These are phyloP conservation scores for Ambrosia hybrid DNA, from an alignment of 140 eudicot genomes.

Conservation along the genomic window DNA sequence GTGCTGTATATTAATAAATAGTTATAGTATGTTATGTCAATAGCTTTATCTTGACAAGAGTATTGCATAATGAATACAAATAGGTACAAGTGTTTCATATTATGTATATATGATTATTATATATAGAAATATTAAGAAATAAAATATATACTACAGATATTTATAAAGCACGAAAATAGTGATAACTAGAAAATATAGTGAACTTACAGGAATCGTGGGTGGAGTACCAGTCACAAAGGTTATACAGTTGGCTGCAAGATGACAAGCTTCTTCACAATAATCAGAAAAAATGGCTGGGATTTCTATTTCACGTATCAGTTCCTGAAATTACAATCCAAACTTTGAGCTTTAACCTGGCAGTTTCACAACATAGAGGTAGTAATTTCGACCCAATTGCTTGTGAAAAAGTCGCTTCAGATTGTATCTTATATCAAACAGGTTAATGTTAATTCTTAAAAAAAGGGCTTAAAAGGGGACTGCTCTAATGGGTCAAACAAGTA, in stretches of 20 bases:
- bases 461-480: neutral
- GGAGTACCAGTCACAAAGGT: slow-evolving; percentile 49
- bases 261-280: slow-evolving; percentile 93
- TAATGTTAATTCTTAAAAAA: neutral
- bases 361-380: neutral
- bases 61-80: neutral
- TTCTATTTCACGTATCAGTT: slow-evolving; percentile 56
- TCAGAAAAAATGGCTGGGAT: slow-evolving; percentile 83
- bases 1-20: neutral
- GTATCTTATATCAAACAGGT: neutral
- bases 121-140: neutral
- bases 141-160: neutral
- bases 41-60: neutral
- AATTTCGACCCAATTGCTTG: neutral
- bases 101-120: neutral
- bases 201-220: slow-evolving; percentile 58
- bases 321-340: slow-evolving; percentile 45
- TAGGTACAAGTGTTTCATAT: neutral
- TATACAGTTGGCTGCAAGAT: slow-evolving; percentile 68
- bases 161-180: slow-evolving; percentile 1
- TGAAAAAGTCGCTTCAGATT: neutral
- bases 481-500: neutral
- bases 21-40: neutral
- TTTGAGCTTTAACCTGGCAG: neutral
- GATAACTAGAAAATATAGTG: neutral